phyloP scores from a whole-genome alignment of 495 filamentous ascomycete species.

The Aspergillus funiculosus region DNA sequence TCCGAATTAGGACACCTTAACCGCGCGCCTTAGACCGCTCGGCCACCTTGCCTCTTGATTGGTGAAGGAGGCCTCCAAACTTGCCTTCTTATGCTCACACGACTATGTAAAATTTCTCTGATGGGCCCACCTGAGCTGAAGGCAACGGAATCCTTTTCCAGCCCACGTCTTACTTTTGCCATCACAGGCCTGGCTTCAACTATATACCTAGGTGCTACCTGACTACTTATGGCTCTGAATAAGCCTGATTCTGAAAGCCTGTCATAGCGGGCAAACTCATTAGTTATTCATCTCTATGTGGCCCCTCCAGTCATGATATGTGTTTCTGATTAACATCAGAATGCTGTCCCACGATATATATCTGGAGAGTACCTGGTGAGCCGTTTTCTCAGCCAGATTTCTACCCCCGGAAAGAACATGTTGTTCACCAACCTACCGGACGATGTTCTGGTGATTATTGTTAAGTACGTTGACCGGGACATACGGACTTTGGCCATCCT shows the following conservation, averaged over 20 bases:
- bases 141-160: too few species aligned
- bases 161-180: neutral
- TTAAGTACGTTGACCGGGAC: neutral
- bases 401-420: slow-evolving; percentile 1
- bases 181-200: neutral
- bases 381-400: neutral
- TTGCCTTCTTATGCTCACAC: too few species aligned
- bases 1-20: slow-evolving; percentile 12
- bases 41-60: slow-evolving; percentile 16
- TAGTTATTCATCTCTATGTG: too few species aligned
- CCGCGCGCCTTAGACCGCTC: slow-evolving; percentile 19
- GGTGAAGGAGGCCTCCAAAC: neutral
- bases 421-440: slow-evolving; percentile 5
- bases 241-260: too few species aligned
- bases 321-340: too few species aligned
- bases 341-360: neutral
- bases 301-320: too few species aligned
- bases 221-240: too few species aligned
- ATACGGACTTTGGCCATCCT: neutral
- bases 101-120: too few species aligned
- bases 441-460: slow-evolving; percentile 1
- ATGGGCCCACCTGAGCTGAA: too few species aligned
- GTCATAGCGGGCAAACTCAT: too few species aligned
- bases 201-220: too few species aligned
- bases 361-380: neutral